Conservation (phyloP, 169 alveolate species). For the Plasmodium blacklocki region DNA sequence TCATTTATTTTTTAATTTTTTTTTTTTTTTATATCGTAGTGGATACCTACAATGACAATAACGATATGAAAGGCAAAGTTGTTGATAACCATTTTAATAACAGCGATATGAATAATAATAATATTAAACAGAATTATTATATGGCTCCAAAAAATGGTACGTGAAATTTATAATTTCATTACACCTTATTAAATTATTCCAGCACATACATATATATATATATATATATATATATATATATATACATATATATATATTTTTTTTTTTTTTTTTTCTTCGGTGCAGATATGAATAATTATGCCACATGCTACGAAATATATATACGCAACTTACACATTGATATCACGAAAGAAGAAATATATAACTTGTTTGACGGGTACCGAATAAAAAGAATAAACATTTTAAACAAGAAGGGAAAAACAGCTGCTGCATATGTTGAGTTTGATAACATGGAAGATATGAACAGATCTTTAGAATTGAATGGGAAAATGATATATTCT, state of each 20-base stretch:
- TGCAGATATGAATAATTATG: slow-evolving; percentile 51
- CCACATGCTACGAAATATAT: slow-evolving; percentile 47
- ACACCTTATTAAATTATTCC: neutral
- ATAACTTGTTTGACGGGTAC: slow-evolving; percentile 59
- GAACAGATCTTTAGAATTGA: slow-evolving; percentile 67
- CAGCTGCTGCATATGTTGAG: slow-evolving; percentile 70
- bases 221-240: neutral
- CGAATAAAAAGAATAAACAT: slow-evolving; percentile 61
- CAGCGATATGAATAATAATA: slow-evolving; percentile 19
- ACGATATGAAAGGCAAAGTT: slow-evolving; percentile 40
- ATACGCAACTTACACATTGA: slow-evolving; percentile 47
- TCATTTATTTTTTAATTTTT: neutral
- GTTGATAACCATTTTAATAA: slow-evolving; percentile 32
- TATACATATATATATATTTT: neutral
- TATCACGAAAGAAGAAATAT: slow-evolving; percentile 58
- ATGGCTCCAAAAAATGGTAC: slow-evolving; percentile 62
- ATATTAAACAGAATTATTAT: slow-evolving; percentile 54
- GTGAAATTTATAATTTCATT: neutral
- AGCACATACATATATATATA: neutral
- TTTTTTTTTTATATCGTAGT: slow-evolving; percentile 12
- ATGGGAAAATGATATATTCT: slow-evolving; percentile 56
- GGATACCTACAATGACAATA: slow-evolving; percentile 59
- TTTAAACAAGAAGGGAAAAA: slow-evolving; percentile 57
- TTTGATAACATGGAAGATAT: slow-evolving; percentile 69
- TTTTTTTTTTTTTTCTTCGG: neutral